Evolutionary conservation across 140 eudicot genomes (phyloP).

Genomic region (Cichorium intybus): DNA sequence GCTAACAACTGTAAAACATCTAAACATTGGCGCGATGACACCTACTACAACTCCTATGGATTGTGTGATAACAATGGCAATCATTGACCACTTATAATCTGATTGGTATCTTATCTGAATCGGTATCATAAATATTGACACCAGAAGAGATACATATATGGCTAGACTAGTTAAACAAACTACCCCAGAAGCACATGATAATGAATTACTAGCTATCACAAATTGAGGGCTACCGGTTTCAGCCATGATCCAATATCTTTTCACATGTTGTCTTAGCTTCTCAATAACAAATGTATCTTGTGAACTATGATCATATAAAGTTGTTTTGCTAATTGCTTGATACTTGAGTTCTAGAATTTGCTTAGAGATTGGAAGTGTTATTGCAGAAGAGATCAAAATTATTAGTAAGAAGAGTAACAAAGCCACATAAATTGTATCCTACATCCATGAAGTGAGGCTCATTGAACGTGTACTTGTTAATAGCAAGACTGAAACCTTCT

Average conservation of each 20-base stretch:
- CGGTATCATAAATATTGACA: too few relatives aligned
- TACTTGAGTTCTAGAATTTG: neutral
- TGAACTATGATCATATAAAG: neutral
- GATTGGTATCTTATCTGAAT: neutral
- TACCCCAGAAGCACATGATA: neutral
- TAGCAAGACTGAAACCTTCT: too few relatives aligned
- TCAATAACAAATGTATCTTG: neutral
- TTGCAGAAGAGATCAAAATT: neutral
- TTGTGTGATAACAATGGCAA: neutral
- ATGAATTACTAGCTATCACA: slow-evolving; percentile 1
- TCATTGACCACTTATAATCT: neutral
- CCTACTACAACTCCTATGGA: neutral
- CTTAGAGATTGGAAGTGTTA: neutral
- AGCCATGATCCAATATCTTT: neutral
- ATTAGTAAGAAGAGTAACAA: neutral
- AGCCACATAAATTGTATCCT: too few relatives aligned
- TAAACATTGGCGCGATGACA: slow-evolving; percentile 3
- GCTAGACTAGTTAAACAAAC: neutral
- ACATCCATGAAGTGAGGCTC: too few relatives aligned
- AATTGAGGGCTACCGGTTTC: slow-evolving; percentile 2
- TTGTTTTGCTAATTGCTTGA: neutral
- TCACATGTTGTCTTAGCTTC: neutral
- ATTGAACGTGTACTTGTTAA: too few relatives aligned
- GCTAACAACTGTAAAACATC: slow-evolving; percentile 1
- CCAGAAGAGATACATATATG: neutral